A percentile compares a stretch with the other conserved stretches of the same genome.
Evolutionary conservation across 2,329 filamentous ascomycete genomes (phyloP).

Genomic region (Xylariaceae sp.): DNA sequence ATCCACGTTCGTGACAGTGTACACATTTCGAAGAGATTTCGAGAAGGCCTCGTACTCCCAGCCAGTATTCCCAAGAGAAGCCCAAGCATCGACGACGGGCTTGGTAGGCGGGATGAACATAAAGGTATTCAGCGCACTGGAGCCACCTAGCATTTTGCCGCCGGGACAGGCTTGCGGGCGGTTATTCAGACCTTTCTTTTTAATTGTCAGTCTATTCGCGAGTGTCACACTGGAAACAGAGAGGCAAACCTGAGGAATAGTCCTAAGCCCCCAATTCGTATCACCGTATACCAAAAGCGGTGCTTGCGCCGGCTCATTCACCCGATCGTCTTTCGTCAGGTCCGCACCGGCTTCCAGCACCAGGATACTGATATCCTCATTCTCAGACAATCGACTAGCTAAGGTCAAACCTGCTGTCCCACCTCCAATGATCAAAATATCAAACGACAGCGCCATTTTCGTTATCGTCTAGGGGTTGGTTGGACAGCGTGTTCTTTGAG

Average conservation of each 20-base stretch:
- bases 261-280: neutral
- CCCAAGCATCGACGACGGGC: neutral
- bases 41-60: neutral
- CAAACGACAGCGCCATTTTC: neutral
- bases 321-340: neutral
- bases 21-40: neutral
- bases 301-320: neutral
- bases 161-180: neutral
- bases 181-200: neutral
- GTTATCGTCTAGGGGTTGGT: no score
- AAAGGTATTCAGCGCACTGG: neutral
- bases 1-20: neutral
- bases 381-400: neutral
- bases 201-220: neutral
- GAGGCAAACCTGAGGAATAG: neutral
- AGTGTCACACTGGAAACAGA: neutral
- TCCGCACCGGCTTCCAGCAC: neutral
- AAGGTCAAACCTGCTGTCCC: neutral
- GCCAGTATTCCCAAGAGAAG: neutral
- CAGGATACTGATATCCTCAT: neutral
- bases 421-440: neutral
- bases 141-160: neutral
- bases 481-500: no score
- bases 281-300: neutral
- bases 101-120: neutral